A percentile compares a stretch with the other conserved stretches of the same genome.
Conservation (phyloP, 176 grass and related monocot genomes). For the Phoenix roebelenii region DNA sequence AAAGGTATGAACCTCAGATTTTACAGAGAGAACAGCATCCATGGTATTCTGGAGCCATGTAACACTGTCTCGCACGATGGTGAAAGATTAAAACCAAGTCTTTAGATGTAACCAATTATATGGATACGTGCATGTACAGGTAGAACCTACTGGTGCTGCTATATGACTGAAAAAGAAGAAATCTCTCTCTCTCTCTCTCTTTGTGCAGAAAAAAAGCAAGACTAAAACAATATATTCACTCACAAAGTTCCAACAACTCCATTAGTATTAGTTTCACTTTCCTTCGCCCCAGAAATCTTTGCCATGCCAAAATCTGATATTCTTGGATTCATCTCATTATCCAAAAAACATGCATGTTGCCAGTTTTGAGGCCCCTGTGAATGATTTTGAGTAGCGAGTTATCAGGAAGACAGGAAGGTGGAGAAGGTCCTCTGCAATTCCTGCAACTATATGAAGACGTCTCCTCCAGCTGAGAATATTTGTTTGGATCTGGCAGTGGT, state of each 20-base stretch:
- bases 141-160: too few relatives aligned
- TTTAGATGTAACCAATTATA: too few relatives aligned
- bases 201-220: too few relatives aligned
- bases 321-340: conserved; percentile 28
- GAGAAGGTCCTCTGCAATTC: too few relatives aligned
- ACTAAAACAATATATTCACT: background rate
- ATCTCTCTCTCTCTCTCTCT: too few relatives aligned
- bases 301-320: conserved; percentile 39
- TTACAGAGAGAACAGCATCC: conserved; percentile 22
- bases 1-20: conserved; percentile 26
- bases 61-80: background rate
- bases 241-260: conserved; percentile 32
- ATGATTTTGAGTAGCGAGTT: conserved; percentile 3
- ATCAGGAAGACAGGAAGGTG: too few relatives aligned
- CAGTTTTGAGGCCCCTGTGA: conserved; percentile 36
- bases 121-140: too few relatives aligned
- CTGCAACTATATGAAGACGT: too few relatives aligned
- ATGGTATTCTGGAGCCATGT: conserved; percentile 28
- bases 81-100: too few relatives aligned
- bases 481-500: too few relatives aligned
- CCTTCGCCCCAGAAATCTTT: conserved; percentile 10
- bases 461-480: too few relatives aligned
- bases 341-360: conserved; percentile 22
- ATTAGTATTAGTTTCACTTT: conserved; percentile 16
- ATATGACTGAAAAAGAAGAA: too few relatives aligned